These are phyloP conservation scores for Tylopilus intermedius DNA, from an alignment of 768 basidiomycete species.

Conservation along the genomic window DNA sequence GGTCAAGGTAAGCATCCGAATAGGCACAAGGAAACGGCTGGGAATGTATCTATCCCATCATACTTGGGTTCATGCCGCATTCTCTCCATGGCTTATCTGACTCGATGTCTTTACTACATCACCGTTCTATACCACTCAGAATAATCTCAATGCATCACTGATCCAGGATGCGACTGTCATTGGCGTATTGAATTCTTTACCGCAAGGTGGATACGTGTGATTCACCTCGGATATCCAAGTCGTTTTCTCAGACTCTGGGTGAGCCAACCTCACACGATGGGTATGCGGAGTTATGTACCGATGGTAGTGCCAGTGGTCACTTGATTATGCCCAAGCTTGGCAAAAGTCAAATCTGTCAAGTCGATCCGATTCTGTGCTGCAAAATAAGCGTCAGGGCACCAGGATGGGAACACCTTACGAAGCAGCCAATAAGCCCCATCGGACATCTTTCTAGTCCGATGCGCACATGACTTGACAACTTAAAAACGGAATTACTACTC, in stretches of 20 bases:
- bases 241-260: not conserved
- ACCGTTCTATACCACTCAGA: no score
- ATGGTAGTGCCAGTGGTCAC: not conserved
- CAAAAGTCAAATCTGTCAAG: not conserved
- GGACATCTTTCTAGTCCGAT: not conserved
- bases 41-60: not conserved
- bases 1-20: not conserved
- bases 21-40: not conserved
- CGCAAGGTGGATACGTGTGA: not conserved
- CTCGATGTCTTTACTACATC: not conserved
- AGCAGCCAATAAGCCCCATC: not conserved
- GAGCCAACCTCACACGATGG: not conserved
- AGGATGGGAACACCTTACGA: not conserved
- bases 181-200: no score
- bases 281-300: no score
- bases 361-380: not conserved
- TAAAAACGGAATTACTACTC: not conserved
- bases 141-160: not conserved
- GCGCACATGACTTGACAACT: not conserved
- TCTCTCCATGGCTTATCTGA: not conserved
- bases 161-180: not conserved
- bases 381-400: not conserved
- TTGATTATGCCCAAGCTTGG: not conserved
- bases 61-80: no score
- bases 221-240: not conserved